Evolutionary conservation across 2,329 filamentous ascomycete genomes (phyloP).

Genomic region (Zelopaecilomyces penicillatus): DNA sequence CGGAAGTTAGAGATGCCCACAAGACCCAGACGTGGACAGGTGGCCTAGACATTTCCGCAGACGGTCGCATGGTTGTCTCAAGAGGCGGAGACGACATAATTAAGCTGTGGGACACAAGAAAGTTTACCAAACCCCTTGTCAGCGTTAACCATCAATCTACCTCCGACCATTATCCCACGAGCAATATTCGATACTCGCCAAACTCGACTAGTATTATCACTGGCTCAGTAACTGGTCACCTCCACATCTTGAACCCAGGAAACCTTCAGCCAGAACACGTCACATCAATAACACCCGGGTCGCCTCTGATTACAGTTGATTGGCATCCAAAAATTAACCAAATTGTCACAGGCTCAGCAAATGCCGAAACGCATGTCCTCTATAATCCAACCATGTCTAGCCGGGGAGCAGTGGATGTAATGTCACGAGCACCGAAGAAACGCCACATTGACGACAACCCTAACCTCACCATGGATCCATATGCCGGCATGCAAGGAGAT

Average conservation of each 20-base stretch:
- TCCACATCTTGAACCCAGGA: constrained; percentile 89
- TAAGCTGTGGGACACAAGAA: constrained; percentile 94
- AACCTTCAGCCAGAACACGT: constrained; percentile 78
- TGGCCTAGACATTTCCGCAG: constrained; percentile 80
- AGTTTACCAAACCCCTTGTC: constrained; percentile 85
- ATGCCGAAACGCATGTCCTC: constrained; percentile 80
- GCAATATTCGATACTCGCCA: constrained; percentile 84
- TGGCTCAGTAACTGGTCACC: constrained; percentile 74
- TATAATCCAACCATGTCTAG: constrained; percentile 80
- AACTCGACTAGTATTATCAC: constrained; percentile 79
- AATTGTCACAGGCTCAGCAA: constrained; percentile 87
- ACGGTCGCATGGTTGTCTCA: constrained; percentile 84
- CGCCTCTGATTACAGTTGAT: constrained; percentile 70
- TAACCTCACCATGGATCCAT: constrained; percentile 74
- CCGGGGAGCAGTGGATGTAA: constrained; percentile 76
- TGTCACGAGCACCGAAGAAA: constrained; percentile 89
- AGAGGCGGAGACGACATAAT: constrained; percentile 86
- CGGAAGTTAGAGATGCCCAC: constrained; percentile 79
- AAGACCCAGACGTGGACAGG: constrained; percentile 79
- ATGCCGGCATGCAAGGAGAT: constrained; percentile 74
- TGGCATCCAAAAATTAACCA: constrained; percentile 97
- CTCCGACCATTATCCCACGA: constrained; percentile 72
- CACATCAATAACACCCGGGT: constrained; percentile 80
- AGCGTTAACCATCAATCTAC: constrained; percentile 72
- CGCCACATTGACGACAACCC: constrained; percentile 93